A percentile compares a stretch with the other conserved stretches of the same genome.
These are phyloP conservation scores for Lignosus rhinocerotis DNA, from an alignment of 1,284 basidiomycete species.

Conservation along the genomic window DNA sequence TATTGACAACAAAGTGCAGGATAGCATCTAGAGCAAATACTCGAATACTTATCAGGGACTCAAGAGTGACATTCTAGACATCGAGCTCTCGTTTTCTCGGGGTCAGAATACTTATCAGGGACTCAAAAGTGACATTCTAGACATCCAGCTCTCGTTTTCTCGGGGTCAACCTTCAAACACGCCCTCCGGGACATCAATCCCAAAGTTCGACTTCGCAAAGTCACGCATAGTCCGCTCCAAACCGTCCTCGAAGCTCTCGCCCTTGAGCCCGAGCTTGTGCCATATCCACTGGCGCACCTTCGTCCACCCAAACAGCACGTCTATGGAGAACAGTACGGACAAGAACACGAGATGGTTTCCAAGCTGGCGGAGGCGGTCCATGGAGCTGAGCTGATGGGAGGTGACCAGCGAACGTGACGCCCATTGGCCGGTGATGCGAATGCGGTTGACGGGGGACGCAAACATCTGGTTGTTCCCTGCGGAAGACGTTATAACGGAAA, in stretches of 20 bases:
- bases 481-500: not conserved
- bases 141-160: no score
- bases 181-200: slow-evolving; percentile 46
- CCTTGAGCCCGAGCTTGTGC: slow-evolving; percentile 33
- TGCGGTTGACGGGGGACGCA: slow-evolving; percentile 82
- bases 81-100: no score
- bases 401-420: slow-evolving; percentile 59
- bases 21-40: no score
- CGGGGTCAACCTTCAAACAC: slow-evolving; percentile 29
- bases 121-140: no score
- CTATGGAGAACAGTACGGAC: slow-evolving; percentile 53
- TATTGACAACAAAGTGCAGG: no score
- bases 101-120: no score
- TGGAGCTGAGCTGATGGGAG: slow-evolving; percentile 39
- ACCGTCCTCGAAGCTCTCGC: slow-evolving; percentile 61
- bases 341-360: slow-evolving; percentile 55
- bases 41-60: no score
- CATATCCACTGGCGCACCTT: slow-evolving; percentile 52
- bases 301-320: slow-evolving; percentile 57
- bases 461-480: slow-evolving; percentile 75
- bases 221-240: slow-evolving; percentile 59
- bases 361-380: slow-evolving; percentile 47
- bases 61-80: no score
- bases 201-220: slow-evolving; percentile 59
- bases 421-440: slow-evolving; percentile 80